These are phyloP conservation scores for Ilex aquifolium DNA, from an alignment of 257 asterid species.

Conservation along the genomic window DNA sequence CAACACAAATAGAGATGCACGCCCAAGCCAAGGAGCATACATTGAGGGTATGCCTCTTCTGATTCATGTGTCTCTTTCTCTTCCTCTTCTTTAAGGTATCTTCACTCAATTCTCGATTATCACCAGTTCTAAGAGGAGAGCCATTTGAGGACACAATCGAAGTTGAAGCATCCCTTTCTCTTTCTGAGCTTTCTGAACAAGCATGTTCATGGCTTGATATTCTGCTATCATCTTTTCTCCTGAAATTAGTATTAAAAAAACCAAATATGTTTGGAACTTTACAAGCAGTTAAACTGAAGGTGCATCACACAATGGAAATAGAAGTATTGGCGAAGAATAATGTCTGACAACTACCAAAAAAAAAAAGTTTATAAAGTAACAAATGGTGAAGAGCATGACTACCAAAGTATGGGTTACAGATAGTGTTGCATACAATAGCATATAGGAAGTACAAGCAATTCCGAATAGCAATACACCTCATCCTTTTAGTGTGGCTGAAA, in stretches of 20 bases:
- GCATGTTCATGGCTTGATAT: conserved; percentile 17
- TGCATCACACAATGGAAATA: too few relatives aligned
- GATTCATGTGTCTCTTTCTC: conserved; percentile 25
- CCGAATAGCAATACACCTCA: too few relatives aligned
- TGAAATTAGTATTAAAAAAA: not conserved
- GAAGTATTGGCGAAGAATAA: too few relatives aligned
- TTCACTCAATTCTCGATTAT: conserved; percentile 18
- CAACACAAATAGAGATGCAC: too few relatives aligned
- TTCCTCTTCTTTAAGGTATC: conserved; percentile 27
- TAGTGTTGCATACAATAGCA: too few relatives aligned
- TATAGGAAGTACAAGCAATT: too few relatives aligned
- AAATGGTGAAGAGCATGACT: too few relatives aligned
- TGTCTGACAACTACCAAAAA: too few relatives aligned
- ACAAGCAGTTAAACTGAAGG: not conserved
- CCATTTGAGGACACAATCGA: conserved; percentile 21
- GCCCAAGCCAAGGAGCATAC: conserved; percentile 23
- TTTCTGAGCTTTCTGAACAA: conserved; percentile 22
- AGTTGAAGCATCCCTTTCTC: conserved; percentile 27
- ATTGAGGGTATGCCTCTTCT: conserved; percentile 35
- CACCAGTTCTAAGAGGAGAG: conserved; percentile 15
- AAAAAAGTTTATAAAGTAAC: too few relatives aligned
- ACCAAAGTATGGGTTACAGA: too few relatives aligned
- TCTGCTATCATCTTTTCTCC: conserved; percentile 9
- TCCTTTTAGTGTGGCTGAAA: too few relatives aligned
- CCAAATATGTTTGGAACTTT: conserved; percentile 1